phyloP scores from a whole-genome alignment of 2,329 filamentous ascomycete species.

The Aspergillus felis region DNA sequence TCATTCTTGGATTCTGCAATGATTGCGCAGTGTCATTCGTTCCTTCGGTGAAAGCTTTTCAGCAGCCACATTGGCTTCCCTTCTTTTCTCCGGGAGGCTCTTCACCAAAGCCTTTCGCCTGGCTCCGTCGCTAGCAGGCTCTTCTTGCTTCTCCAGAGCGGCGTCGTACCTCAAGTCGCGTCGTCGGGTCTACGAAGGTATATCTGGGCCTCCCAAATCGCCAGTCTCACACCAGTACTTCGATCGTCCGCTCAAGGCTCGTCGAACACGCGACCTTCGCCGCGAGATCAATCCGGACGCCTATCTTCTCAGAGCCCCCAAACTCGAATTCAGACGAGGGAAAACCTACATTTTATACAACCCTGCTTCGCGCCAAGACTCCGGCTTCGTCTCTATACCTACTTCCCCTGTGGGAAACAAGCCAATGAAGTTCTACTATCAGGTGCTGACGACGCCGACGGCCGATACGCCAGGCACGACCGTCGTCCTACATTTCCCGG shows the following conservation, averaged over 20 bases:
- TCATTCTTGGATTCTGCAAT: background rate
- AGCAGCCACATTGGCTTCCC: slow-evolving; percentile 36
- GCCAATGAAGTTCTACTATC: slow-evolving; percentile 68
- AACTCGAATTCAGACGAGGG: background rate
- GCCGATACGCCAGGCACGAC: slow-evolving; percentile 81
- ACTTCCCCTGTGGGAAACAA: slow-evolving; percentile 2
- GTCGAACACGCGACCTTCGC: background rate
- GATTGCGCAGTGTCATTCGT: background rate
- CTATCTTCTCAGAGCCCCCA: slow-evolving; percentile 13
- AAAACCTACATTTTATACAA: slow-evolving; percentile 24
- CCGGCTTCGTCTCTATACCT: slow-evolving; percentile 10
- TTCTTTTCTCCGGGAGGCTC: slow-evolving; percentile 26
- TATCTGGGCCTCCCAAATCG: background rate
- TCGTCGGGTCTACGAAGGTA: background rate
- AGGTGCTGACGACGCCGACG: slow-evolving; percentile 77
- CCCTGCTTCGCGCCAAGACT: slow-evolving; percentile 9
- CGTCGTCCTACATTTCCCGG: slow-evolving; percentile 74
- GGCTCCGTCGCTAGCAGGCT: slow-evolving; percentile 5
- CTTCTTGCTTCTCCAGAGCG: slow-evolving; percentile 5
- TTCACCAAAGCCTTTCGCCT: slow-evolving; percentile 25
- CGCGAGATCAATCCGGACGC: slow-evolving; percentile 4
- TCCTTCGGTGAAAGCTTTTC: background rate
- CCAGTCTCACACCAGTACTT: background rate
- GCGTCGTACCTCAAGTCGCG: background rate
- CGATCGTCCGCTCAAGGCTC: background rate